Percentiles rank a stretch among this genome's conserved stretches.
Evolutionary conservation across 306 rosid species (phyloP).

Genomic region (Malus orientalis): DNA sequence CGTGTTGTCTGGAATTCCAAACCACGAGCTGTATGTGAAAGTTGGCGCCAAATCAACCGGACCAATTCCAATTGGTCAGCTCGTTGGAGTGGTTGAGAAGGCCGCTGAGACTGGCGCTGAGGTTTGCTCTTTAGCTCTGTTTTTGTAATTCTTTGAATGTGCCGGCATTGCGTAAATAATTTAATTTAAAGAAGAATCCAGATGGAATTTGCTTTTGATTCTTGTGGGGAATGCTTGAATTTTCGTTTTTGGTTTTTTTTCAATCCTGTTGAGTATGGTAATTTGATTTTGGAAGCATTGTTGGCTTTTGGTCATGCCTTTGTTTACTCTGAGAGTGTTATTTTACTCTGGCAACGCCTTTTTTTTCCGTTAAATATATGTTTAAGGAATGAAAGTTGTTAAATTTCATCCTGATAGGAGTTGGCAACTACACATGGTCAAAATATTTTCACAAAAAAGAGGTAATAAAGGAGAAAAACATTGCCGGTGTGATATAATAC

Average conservation of each 20-base stretch:
- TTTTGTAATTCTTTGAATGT: background rate
- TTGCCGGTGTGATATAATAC: too few relatives aligned
- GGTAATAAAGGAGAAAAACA: too few relatives aligned
- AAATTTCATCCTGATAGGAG: too few relatives aligned
- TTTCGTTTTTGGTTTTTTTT: background rate
- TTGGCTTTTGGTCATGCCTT: background rate
- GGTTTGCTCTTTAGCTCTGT: slow-evolving; percentile 30
- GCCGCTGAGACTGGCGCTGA: slow-evolving; percentile 94
- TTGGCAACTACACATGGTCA: too few relatives aligned
- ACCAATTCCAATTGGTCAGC: slow-evolving; percentile 48
- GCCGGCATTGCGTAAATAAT: background rate
- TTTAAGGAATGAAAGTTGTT: too few relatives aligned
- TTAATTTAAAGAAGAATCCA: background rate
- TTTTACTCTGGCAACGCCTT: too few relatives aligned
- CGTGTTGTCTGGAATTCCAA: slow-evolving; percentile 41
- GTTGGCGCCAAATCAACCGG: slow-evolving; percentile 67
- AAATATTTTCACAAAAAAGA: too few relatives aligned
- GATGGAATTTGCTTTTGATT: background rate
- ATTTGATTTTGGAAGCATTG: background rate
- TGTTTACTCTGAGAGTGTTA: too few relatives aligned
- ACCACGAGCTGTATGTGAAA: slow-evolving; percentile 27
- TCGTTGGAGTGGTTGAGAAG: slow-evolving; percentile 63
- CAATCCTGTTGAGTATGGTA: background rate
- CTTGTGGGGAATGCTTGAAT: background rate
- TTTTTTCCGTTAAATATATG: too few relatives aligned